A percentile compares a stretch with the other conserved stretches of the same genome.
Evolutionary conservation across 2,329 filamentous ascomycete genomes (phyloP).

Genomic region (Alternaria longipes): DNA sequence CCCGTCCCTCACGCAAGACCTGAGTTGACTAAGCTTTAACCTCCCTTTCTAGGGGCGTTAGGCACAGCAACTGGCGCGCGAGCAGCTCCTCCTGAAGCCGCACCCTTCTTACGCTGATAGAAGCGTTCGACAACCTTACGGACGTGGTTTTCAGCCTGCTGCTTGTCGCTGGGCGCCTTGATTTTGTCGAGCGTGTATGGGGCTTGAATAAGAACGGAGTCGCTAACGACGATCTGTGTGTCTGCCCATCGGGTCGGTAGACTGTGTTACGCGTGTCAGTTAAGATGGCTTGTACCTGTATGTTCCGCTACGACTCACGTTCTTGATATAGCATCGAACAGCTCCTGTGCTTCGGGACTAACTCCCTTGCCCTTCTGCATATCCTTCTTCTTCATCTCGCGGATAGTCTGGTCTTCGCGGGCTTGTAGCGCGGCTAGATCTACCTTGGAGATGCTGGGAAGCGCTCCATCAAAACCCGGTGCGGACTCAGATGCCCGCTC

Average conservation of each 20-base stretch:
- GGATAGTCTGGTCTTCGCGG: constrained; percentile 65
- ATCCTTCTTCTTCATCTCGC: constrained; percentile 65
- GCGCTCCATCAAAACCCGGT: constrained; percentile 56
- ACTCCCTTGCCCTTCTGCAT: constrained; percentile 69
- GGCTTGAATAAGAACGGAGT: constrained; percentile 66
- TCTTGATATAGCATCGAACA: constrained; percentile 69
- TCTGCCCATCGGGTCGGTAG: constrained; percentile 68
- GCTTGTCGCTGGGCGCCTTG: constrained; percentile 54
- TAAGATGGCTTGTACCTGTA: background rate
- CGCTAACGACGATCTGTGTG: constrained; percentile 67
- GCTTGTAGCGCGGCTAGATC: constrained; percentile 64
- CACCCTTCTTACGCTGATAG: constrained; percentile 54
- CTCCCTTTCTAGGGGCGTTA: constrained; percentile 44
- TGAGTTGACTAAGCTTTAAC: constrained; percentile 10
- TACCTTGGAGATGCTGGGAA: constrained; percentile 60
- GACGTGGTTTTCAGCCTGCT: constrained; percentile 53
- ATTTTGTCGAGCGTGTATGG: constrained; percentile 68
- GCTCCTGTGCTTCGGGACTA: constrained; percentile 67
- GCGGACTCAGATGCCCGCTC: constrained; percentile 47
- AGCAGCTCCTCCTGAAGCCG: constrained; percentile 23
- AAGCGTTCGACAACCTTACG: constrained; percentile 58
- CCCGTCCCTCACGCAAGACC: background rate
- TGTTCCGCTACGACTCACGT: constrained; percentile 53
- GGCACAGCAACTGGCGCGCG: constrained; percentile 43
- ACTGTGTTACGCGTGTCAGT: constrained; percentile 33